A percentile compares a stretch with the other conserved stretches of the same genome.
These are phyloP conservation scores for Craspedostauros australis DNA, from an alignment of 108 stramenopile species.

Conservation along the genomic window DNA sequence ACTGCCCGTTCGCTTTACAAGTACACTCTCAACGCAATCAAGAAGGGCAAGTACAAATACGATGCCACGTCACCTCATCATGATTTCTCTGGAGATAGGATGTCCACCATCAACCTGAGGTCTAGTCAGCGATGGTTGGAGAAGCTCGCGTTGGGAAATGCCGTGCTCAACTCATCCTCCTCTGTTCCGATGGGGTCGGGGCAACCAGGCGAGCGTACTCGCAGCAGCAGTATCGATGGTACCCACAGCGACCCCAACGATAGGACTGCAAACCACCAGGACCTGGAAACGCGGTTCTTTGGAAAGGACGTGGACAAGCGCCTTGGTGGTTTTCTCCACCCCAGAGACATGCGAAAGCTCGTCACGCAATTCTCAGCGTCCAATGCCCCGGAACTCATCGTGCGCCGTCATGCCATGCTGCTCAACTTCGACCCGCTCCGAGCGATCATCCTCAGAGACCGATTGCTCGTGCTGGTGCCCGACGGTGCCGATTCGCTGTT, in stretches of 20 bases:
- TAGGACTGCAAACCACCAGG: no score
- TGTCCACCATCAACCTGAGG: no score
- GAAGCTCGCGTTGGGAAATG: slow-evolving; percentile 10
- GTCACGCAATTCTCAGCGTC: slow-evolving; percentile 85
- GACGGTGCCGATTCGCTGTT: slow-evolving; percentile 84
- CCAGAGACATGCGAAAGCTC: slow-evolving; percentile 86
- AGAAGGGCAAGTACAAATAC: background rate
- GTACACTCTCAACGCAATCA: slow-evolving; percentile 54
- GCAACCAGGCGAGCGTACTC: background rate
- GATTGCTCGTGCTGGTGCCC: slow-evolving; percentile 73
- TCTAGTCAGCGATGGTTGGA: no score
- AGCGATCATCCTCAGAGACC: slow-evolving; percentile 73
- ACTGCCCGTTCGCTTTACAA: slow-evolving; percentile 60
- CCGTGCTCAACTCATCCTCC: background rate
- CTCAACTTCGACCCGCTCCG: slow-evolving; percentile 84
- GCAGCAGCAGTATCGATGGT: no score
- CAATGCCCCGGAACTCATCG: slow-evolving; percentile 80
- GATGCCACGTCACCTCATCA: no score
- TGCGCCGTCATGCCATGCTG: slow-evolving; percentile 81
- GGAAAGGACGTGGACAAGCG: no score
- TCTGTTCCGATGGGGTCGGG: background rate
- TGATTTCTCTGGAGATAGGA: no score
- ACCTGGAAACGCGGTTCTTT: no score
- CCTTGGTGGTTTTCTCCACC: slow-evolving; percentile 83
- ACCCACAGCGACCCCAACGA: no score